These are phyloP conservation scores for Aspergillus puulaauensis DNA, from an alignment of 2,329 filamentous ascomycete species.

Conservation along the genomic window DNA sequence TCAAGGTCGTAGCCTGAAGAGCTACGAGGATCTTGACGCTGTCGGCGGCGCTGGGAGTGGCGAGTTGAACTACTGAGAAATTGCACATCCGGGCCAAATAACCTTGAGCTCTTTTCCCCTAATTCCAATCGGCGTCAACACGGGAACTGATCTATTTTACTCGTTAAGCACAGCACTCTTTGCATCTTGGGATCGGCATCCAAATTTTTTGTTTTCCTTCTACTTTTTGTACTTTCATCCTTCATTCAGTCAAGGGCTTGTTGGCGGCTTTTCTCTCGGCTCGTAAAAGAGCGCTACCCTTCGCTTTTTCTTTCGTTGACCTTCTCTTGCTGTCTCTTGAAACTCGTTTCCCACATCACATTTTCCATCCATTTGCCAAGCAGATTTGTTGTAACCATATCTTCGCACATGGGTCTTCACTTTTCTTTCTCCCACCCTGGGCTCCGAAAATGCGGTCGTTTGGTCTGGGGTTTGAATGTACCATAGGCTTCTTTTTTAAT, in stretches of 20 bases:
- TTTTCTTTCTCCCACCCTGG: not conserved
- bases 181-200: conserved; percentile 3
- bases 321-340: not conserved
- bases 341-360: not conserved
- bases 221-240: not conserved
- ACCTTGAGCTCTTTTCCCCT: not conserved
- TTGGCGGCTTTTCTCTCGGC: not conserved
- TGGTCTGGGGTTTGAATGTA: not conserved
- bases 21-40: conserved; percentile 95
- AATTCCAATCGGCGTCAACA: conserved; percentile 9
- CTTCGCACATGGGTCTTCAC: not conserved
- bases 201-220: not conserved
- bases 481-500: not conserved
- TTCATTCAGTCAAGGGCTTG: not conserved
- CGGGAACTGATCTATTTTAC: conserved; percentile 3
- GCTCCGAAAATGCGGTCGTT: not conserved
- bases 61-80: conserved; percentile 79
- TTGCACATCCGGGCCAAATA: not conserved
- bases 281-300: not conserved
- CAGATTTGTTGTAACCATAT: conserved; percentile 1
- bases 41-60: conserved; percentile 71
- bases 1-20: conserved; percentile 88
- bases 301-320: not conserved
- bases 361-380: not conserved
- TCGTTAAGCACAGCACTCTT: not conserved